These are phyloP conservation scores for Cercis canadensis DNA, from an alignment of 306 rosid genomes.

Conservation along the genomic window DNA sequence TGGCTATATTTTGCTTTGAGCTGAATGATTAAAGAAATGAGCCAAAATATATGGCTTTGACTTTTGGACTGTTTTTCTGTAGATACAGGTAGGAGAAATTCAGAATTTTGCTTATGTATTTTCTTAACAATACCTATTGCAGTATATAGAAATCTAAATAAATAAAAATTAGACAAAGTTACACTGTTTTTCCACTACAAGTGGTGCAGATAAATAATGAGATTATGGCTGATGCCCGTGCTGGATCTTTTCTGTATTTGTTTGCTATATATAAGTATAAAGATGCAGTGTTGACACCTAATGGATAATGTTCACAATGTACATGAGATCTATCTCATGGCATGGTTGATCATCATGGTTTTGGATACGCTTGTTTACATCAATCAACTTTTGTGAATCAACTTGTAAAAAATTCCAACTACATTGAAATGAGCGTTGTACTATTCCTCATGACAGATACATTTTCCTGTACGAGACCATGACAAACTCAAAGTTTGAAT, in stretches of 20 bases:
- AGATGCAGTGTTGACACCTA: too few species aligned
- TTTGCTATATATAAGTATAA: too few species aligned
- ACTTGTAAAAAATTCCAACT: conserved; percentile 19
- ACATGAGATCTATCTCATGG: too few species aligned
- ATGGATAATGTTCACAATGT: too few species aligned
- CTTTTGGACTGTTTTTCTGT: background rate
- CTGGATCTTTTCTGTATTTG: background rate
- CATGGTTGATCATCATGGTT: conserved; percentile 5
- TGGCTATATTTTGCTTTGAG: conserved; percentile 18
- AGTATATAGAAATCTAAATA: too few species aligned
- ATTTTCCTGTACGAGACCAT: conserved; percentile 91
- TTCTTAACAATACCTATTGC: too few species aligned
- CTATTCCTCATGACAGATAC: conserved; percentile 61
- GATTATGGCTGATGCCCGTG: too few species aligned
- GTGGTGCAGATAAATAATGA: too few species aligned
- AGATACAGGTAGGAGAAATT: background rate
- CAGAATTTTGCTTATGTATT: background rate
- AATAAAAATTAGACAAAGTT: too few species aligned
- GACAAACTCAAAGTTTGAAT: conserved; percentile 75
- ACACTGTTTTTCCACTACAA: too few species aligned
- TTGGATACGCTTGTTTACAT: conserved; percentile 19
- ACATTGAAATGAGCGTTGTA: conserved; percentile 14
- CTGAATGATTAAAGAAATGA: conserved; percentile 4
- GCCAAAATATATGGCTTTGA: background rate
- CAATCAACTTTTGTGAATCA: background rate